These are phyloP conservation scores for Platanthera guangdongensis DNA, from an alignment of 106 monocot genomes.

Conservation along the genomic window DNA sequence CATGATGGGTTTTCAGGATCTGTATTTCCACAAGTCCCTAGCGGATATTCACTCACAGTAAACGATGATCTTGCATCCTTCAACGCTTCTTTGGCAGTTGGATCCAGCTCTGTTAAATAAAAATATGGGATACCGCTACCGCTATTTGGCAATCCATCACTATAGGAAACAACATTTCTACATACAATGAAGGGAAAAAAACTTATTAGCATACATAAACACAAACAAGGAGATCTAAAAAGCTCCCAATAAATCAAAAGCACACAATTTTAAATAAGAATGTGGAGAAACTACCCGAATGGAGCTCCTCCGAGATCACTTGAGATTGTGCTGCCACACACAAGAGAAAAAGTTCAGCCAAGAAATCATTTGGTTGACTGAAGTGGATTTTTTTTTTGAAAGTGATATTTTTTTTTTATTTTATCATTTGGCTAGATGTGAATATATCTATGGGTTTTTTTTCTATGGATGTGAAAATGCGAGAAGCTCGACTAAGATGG, in stretches of 20 bases:
- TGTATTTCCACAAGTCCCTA: conserved; percentile 62
- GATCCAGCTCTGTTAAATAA: conserved; percentile 74
- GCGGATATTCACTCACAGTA: conserved; percentile 66
- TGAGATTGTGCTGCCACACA: conserved; percentile 70
- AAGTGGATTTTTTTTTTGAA: too few species aligned
- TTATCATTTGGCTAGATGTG: neutral
- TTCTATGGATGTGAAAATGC: too few species aligned
- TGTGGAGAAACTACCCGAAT: conserved; percentile 49
- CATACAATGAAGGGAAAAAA: neutral
- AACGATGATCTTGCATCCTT: conserved; percentile 68
- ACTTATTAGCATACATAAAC: neutral
- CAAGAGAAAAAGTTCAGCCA: neutral
- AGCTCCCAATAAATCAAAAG: neutral
- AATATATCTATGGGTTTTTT: neutral
- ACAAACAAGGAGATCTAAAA: neutral
- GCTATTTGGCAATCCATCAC: conserved; percentile 64
- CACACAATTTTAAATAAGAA: neutral
- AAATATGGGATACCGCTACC: conserved; percentile 73
- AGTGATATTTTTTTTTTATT: too few species aligned
- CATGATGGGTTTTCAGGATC: conserved; percentile 91
- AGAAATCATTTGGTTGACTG: neutral
- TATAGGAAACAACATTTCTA: conserved; percentile 95
- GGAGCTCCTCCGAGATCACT: conserved; percentile 62
- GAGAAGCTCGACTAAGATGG: too few species aligned
- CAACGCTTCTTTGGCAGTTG: conserved; percentile 64